Percentiles rank a stretch among this genome's conserved stretches.
Conservation (phyloP, 768 basidiomycete genomes). For the Kwoniella sp. region DNA sequence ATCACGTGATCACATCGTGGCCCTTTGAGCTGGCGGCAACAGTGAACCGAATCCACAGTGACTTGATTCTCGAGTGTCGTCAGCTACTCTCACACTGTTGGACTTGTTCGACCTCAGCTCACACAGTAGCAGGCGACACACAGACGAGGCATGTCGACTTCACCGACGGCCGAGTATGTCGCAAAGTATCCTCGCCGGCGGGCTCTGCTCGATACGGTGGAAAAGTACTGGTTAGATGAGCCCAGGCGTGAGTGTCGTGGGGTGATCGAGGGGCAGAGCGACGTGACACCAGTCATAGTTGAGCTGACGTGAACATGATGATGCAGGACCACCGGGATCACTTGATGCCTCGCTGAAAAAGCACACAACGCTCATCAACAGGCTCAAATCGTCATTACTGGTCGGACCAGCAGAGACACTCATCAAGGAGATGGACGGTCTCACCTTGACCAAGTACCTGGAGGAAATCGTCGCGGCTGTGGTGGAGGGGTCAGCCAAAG, state of each 20-base stretch:
- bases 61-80: no score
- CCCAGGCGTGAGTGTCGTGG: slow-evolving; percentile 29
- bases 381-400: slow-evolving; percentile 74
- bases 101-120: no score
- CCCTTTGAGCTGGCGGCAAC: no score
- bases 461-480: slow-evolving; percentile 87
- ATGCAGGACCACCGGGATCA: slow-evolving; percentile 61
- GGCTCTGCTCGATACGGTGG: slow-evolving; percentile 35
- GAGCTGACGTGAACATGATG: background rate
- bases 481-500: slow-evolving; percentile 75
- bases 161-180: slow-evolving; percentile 47
- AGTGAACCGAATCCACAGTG: no score
- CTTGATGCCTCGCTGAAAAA: slow-evolving; percentile 92
- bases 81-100: no score
- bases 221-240: slow-evolving; percentile 46
- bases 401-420: slow-evolving; percentile 61
- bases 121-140: no score
- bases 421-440: slow-evolving; percentile 82
- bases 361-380: slow-evolving; percentile 92
- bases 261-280: background rate
- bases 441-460: slow-evolving; percentile 90
- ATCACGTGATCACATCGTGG: no score
- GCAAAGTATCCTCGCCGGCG: slow-evolving; percentile 38
- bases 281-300: no score
- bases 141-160: slow-evolving; percentile 38